Evolutionary conservation across 1,284 basidiomycete species (phyloP).

Genomic region (Crucibulum cyathiforme): DNA sequence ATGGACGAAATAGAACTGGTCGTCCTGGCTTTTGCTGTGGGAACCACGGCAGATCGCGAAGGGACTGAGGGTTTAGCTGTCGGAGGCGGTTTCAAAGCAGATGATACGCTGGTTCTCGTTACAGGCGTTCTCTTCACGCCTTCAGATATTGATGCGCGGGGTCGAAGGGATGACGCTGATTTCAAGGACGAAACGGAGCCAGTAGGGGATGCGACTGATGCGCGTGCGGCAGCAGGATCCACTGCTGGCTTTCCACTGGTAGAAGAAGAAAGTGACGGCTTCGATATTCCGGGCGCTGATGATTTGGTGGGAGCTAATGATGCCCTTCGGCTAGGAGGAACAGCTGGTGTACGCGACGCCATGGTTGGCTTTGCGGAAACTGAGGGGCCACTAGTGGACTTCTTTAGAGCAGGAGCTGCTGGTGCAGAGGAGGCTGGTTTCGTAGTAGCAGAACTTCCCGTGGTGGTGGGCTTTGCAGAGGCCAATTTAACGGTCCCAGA

Average conservation of each 20-base stretch:
- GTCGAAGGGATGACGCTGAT: conserved; percentile 45
- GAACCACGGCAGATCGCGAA: conserved; percentile 32
- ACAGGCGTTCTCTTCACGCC: conserved; percentile 53
- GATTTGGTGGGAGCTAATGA: conserved; percentile 53
- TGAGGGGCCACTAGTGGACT: conserved; percentile 48
- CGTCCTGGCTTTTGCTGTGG: conserved; percentile 46
- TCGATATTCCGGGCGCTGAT: conserved; percentile 37
- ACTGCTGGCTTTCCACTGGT: conserved; percentile 41
- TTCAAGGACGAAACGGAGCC: conserved; percentile 46
- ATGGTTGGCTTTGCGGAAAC: conserved; percentile 28
- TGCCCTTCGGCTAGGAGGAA: conserved; percentile 49
- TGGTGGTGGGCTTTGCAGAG: conserved; percentile 47
- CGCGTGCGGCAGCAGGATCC: conserved; percentile 43
- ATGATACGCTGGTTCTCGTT: conserved; percentile 44
- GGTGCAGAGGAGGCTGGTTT: conserved; percentile 39
- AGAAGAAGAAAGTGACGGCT: conserved; percentile 45
- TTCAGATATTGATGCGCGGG: conserved; percentile 63
- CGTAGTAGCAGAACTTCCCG: conserved; percentile 34
- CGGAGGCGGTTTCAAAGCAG: conserved; percentile 29
- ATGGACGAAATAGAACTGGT: conserved; percentile 72
- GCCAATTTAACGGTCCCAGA: conserved; percentile 59
- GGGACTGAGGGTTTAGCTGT: conserved; percentile 35
- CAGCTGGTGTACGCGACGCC: conserved; percentile 26
- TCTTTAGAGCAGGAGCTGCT: conserved; percentile 52
- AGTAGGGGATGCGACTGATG: conserved; percentile 60